Conservation (phyloP, 2,329 filamentous ascomycete species). For the Botrytis pseudocinerea region DNA sequence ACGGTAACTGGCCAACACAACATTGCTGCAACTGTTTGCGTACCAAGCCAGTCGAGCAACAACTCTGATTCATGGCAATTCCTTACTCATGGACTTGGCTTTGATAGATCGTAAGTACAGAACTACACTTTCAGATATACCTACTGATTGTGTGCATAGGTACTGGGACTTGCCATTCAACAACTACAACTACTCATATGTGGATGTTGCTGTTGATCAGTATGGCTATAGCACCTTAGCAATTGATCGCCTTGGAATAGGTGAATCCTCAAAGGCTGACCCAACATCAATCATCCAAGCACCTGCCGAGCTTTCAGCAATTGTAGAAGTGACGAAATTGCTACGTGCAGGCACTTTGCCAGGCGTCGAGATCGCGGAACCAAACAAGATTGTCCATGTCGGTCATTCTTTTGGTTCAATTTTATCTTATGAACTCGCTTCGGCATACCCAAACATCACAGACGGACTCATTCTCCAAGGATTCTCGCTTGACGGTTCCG, state of each 20-base stretch:
- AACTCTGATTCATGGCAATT: conserved; percentile 13
- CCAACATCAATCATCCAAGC: conserved; percentile 12
- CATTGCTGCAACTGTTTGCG: conserved; percentile 20
- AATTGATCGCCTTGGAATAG: conserved; percentile 17
- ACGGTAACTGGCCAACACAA: conserved; percentile 14
- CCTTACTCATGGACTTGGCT: conserved; percentile 22
- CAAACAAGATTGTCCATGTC: conserved; percentile 12
- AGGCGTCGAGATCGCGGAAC: not conserved
- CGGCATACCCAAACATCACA: conserved; percentile 10
- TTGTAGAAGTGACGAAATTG: conserved; percentile 14
- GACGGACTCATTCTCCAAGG: conserved; percentile 22
- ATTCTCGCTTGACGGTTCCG: conserved; percentile 9
- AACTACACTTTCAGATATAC: not conserved
- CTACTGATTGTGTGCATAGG: not conserved
- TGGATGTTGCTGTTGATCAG: conserved; percentile 15
- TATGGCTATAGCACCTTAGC: conserved; percentile 22
- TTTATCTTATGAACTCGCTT: conserved; percentile 15
- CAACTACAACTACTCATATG: conserved; percentile 17
- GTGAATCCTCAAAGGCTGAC: conserved; percentile 15
- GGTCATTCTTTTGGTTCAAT: conserved; percentile 21
- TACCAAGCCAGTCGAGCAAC: not conserved
- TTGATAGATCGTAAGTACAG: conserved; percentile 13
- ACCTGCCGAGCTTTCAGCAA: conserved; percentile 17
- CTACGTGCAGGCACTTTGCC: conserved; percentile 5
- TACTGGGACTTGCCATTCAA: conserved; percentile 21